Evolutionary conservation across 768 basidiomycete genomes (phyloP), one percentile per base, ranked within the genome.

Genomic region (Leccinum truebloodii): DNA sequence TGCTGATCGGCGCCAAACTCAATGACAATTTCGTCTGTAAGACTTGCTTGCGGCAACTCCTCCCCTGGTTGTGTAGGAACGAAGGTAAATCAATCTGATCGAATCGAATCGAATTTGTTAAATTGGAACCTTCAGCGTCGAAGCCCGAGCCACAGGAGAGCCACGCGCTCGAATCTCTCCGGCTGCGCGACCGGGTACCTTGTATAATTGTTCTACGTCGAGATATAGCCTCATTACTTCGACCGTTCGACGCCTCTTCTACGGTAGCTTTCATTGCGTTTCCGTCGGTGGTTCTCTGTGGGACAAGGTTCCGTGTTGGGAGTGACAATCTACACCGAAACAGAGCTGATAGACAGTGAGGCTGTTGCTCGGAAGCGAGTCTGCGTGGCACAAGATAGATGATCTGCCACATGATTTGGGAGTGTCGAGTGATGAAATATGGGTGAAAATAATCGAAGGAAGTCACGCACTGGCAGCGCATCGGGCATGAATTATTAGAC

Each of bases 51-150:
- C 39, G 18, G 39, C 8, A n/a, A 41, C 39, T 41, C 7, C 41
- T 44, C 52, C 63, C 63, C 59, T 67, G 59, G 20, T 24, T 49
- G 20, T 52, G 64, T 34, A 67, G 61, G 60, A 69, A 64, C 30
- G 16, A 50, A 67, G 61, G 59, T 35, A 24, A 44, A 64, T 71
- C 60, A 63, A 30, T 8, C 20, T 49, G 70, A 71, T 70, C 70
- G 70, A 67, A 35, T 62, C 69, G 65, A 69, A 67, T 62, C 69
- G 65, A 69, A 67, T 65, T 59, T 48, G 52, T 55, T 55, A 59
- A 48, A 63, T 60, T 49, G 61, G 50, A 58, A 56, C 58, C 49
- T 65, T 67, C 63, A 30, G 59, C 61, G 62, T 63, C 62, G 49
- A 59, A 54, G 57, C 14, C 51, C 53, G 58, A 61, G 70, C 52